Conservation (phyloP, 352 stramenopile genomes). For the Phytophthora tentaculata region DNA sequence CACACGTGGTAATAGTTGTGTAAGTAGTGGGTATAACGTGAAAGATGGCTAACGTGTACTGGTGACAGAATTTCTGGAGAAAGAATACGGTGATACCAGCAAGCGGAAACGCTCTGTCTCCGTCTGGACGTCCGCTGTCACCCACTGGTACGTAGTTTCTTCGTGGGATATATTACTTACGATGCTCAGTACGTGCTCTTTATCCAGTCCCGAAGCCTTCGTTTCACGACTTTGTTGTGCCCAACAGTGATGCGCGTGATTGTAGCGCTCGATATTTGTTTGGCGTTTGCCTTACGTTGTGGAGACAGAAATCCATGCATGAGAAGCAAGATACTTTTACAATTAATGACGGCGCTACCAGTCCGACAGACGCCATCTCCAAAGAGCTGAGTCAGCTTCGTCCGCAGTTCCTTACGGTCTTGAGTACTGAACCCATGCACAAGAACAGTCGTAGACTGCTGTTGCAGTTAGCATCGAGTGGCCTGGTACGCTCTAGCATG, state of each 20-base stretch:
- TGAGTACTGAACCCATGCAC: constrained; percentile 32
- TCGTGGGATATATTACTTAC: too few species aligned
- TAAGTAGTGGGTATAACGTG: background rate
- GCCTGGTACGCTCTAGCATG: constrained; percentile 17
- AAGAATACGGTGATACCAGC: constrained; percentile 26
- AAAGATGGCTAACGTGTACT: background rate
- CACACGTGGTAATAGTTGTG: constrained; percentile 33
- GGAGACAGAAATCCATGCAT: constrained; percentile 12
- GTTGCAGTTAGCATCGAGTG: constrained; percentile 29
- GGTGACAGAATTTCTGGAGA: constrained; percentile 51
- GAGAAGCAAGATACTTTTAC: background rate
- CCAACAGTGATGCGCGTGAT: background rate
- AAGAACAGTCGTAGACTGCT: constrained; percentile 35
- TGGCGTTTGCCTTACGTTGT: constrained; percentile 49
- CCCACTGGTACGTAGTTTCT: constrained; percentile 5
- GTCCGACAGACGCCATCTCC: background rate
- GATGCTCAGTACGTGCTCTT: too few species aligned
- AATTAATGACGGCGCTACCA: constrained; percentile 7
- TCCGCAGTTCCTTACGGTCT: constrained; percentile 22
- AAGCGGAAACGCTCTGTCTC: constrained; percentile 15
- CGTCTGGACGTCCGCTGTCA: constrained; percentile 13
- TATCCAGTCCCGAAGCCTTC: constrained; percentile 25
- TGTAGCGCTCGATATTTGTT: constrained; percentile 26
- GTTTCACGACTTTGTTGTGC: constrained; percentile 57
- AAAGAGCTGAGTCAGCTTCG: constrained; percentile 15